Conservation (phyloP, 805 yeast species). For the Candida easanensis region DNA sequence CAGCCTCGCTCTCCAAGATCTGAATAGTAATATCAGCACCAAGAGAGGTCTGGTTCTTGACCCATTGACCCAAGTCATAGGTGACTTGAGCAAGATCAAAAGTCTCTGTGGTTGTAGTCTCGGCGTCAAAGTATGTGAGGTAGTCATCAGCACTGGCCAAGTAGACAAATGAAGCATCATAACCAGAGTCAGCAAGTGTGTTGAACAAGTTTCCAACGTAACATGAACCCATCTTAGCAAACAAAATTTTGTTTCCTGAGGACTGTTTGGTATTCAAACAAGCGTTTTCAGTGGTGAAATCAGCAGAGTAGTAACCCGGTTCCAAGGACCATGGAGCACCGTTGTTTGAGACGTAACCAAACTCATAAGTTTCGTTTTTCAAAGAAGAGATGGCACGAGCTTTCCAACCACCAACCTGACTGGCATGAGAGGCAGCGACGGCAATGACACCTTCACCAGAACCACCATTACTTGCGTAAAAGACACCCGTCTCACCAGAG, state of each 20-base stretch:
- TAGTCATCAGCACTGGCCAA: neutral
- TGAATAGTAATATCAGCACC: slow-evolving; percentile 10
- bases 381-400: slow-evolving; percentile 10
- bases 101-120: neutral
- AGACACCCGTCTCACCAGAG: slow-evolving; percentile 14
- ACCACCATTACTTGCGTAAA: slow-evolving; percentile 16
- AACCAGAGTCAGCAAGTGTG: neutral
- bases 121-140: neutral
- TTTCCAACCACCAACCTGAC: slow-evolving; percentile 8
- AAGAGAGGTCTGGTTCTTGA: neutral
- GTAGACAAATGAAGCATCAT: slow-evolving; percentile 1
- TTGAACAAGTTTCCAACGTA: slow-evolving; percentile 2
- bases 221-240: slow-evolving; percentile 5
- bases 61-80: slow-evolving; percentile 15
- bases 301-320: slow-evolving; percentile 9
- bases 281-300: slow-evolving; percentile 2
- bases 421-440: slow-evolving; percentile 15
- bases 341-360: slow-evolving; percentile 8
- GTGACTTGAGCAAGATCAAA: slow-evolving; percentile 5
- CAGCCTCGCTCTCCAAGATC: neutral
- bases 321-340: slow-evolving; percentile 1
- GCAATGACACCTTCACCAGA: slow-evolving; percentile 14
- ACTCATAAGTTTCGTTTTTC: slow-evolving; percentile 7
- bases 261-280: slow-evolving; percentile 2
- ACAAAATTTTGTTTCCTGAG: slow-evolving; percentile 1